These are phyloP conservation scores for Dictyostelium brefeldianum DNA, from an alignment of 78 protist species.

Conservation along the genomic window DNA sequence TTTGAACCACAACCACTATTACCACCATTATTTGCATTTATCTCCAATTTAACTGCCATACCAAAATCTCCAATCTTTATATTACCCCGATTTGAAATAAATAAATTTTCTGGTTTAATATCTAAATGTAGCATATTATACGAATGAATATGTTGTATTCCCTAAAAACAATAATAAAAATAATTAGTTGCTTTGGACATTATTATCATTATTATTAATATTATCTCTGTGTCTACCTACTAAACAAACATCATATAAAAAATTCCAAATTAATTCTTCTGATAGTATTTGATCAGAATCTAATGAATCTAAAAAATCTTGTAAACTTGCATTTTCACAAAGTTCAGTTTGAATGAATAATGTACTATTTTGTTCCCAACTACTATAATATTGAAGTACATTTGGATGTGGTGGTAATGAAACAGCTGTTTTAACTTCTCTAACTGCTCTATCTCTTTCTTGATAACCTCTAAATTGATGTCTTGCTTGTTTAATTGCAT, in stretches of 20 bases:
- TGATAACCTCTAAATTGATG: constrained; percentile 69
- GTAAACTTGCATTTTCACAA: constrained; percentile 82
- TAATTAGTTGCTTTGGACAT: background rate
- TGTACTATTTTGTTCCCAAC: constrained; percentile 85
- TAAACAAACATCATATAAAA: constrained; percentile 73
- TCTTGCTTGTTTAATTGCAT: constrained; percentile 83
- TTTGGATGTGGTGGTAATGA: constrained; percentile 68
- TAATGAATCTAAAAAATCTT: constrained; percentile 41
- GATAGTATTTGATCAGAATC: background rate
- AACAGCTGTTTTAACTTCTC: constrained; percentile 60
- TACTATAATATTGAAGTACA: constrained; percentile 58
- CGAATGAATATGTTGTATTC: constrained; percentile 85
- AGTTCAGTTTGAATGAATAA: constrained; percentile 87
- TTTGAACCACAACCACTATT: constrained; percentile 7
- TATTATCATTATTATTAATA: background rate
- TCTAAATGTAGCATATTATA: constrained; percentile 88
- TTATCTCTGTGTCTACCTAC: background rate
- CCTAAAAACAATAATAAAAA: constrained; percentile 31
- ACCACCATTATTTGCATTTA: constrained; percentile 7
- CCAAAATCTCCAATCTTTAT: constrained; percentile 92
- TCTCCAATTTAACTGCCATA: constrained; percentile 47
- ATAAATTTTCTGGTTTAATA: constrained; percentile 92
- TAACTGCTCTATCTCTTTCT: constrained; percentile 75
- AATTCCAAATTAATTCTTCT: constrained; percentile 83
- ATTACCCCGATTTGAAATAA: constrained; percentile 50